These are phyloP conservation scores for Alternaria sp. DNA, from an alignment of 2,329 filamentous ascomycete genomes.

Conservation along the genomic window DNA sequence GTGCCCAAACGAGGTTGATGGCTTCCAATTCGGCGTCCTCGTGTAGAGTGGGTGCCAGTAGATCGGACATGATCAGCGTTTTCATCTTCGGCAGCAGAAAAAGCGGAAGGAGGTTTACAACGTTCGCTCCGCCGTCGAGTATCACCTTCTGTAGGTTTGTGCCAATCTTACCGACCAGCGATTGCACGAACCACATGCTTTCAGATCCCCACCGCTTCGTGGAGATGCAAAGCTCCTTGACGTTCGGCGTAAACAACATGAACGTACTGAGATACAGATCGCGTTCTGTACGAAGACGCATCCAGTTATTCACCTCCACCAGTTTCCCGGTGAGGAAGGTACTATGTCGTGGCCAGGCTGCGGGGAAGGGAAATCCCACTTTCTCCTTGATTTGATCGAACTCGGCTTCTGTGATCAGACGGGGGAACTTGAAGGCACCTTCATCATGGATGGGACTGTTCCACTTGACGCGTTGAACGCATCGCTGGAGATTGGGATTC, in stretches of 20 bases:
- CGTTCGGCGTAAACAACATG: neutral
- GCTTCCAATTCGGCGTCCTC: neutral
- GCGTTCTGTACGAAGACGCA: neutral
- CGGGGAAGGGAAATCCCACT: neutral
- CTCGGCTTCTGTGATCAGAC: neutral
- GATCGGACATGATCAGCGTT: neutral
- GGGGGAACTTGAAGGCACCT: neutral
- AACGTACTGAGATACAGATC: neutral
- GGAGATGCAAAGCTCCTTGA: neutral
- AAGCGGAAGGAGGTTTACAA: conserved; percentile 3
- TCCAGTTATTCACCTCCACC: neutral
- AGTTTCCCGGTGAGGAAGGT: neutral
- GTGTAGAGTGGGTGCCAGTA: neutral
- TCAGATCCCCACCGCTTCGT: neutral
- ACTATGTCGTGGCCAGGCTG: neutral
- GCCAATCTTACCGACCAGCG: neutral
- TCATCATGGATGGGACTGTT: neutral
- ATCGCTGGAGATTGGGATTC: neutral
- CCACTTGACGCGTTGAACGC: conserved; percentile 3
- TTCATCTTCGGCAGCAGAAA: conserved; percentile 2
- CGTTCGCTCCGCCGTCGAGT: neutral
- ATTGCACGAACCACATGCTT: conserved; percentile 2
- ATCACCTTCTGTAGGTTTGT: neutral
- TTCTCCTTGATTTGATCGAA: neutral
- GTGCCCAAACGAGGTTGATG: neutral